These are phyloP conservation scores for Misopates orontium DNA, from an alignment of 257 asterid genomes.

Conservation along the genomic window DNA sequence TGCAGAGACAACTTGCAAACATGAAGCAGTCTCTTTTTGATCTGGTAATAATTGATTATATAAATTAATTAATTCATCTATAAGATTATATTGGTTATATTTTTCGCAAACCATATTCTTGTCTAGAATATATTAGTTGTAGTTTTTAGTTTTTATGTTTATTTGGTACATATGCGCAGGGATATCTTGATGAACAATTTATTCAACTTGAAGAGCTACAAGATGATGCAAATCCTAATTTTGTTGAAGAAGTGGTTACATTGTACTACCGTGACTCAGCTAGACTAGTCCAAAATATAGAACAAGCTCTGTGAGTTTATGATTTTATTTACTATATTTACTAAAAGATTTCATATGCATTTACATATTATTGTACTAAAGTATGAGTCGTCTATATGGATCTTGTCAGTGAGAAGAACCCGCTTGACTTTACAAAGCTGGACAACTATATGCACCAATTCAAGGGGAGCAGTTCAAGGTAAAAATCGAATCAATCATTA, in stretches of 20 bases:
- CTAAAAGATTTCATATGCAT: background rate
- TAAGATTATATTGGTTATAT: no score
- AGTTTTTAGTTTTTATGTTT: background rate
- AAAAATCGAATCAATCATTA: no score
- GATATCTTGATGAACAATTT: slow-evolving; percentile 75
- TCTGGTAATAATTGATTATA: slow-evolving; percentile 41
- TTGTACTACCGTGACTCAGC: slow-evolving; percentile 62
- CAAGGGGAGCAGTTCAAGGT: slow-evolving; percentile 82
- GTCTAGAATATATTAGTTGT: no score
- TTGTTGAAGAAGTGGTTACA: slow-evolving; percentile 81
- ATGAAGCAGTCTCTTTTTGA: slow-evolving; percentile 64
- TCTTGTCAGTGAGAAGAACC: slow-evolving; percentile 34
- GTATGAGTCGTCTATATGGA: background rate
- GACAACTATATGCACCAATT: slow-evolving; percentile 73
- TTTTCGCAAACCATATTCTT: no score
- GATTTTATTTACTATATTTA: background rate
- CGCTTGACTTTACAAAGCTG: slow-evolving; percentile 48
- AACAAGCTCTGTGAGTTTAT: slow-evolving; percentile 60
- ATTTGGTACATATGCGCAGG: slow-evolving; percentile 34
- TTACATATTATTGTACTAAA: background rate
- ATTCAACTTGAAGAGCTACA: slow-evolving; percentile 70
- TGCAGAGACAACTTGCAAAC: slow-evolving; percentile 54
- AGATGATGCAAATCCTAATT: slow-evolving; percentile 72
- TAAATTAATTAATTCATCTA: background rate
- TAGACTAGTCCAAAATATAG: slow-evolving; percentile 51